Percentiles rank a stretch among this genome's conserved stretches.
phyloP scores from a whole-genome alignment of 1,139 yeast genomes.

The Candida buenavistaensis region DNA sequence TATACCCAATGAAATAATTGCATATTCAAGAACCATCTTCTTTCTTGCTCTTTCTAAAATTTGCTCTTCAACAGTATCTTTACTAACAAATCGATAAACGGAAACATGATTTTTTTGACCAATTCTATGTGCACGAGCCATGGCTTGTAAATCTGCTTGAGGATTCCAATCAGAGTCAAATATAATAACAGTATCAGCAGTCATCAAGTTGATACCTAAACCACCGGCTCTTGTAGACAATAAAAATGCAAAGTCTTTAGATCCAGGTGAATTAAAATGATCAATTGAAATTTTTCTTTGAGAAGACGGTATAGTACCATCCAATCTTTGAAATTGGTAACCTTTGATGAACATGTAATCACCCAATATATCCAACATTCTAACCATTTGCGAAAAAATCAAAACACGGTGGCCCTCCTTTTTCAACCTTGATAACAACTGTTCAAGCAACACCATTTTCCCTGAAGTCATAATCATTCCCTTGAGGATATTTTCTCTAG shows the following conservation, averaged over 20 bases:
- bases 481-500: conserved; percentile 78
- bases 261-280: conserved; percentile 92
- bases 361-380: conserved; percentile 92
- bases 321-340: conserved; percentile 86
- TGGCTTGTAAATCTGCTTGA: conserved; percentile 97
- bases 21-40: conserved; percentile 97
- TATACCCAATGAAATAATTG: conserved; percentile 93
- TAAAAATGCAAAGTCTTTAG: conserved; percentile 88
- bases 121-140: conserved; percentile 99
- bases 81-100: conserved; percentile 94
- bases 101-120: conserved; percentile 98
- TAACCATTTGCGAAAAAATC: conserved; percentile 95
- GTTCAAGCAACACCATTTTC: conserved; percentile 93
- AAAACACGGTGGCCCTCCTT: conserved; percentile 96
- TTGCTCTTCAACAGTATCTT: conserved; percentile 97
- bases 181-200: conserved; percentile 96
- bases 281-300: conserved; percentile 94
- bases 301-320: conserved; percentile 95
- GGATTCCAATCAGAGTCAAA: conserved; percentile 99
- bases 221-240: conserved; percentile 98
- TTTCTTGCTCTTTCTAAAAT: conserved; percentile 94
- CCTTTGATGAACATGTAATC: conserved; percentile 91
- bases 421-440: conserved; percentile 75
- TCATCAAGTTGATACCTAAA: conserved; percentile 94
- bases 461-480: conserved; percentile 98